These are phyloP conservation scores for Atkinsonella hypoxylon DNA, from an alignment of 2,329 filamentous ascomycete genomes.

Conservation along the genomic window DNA sequence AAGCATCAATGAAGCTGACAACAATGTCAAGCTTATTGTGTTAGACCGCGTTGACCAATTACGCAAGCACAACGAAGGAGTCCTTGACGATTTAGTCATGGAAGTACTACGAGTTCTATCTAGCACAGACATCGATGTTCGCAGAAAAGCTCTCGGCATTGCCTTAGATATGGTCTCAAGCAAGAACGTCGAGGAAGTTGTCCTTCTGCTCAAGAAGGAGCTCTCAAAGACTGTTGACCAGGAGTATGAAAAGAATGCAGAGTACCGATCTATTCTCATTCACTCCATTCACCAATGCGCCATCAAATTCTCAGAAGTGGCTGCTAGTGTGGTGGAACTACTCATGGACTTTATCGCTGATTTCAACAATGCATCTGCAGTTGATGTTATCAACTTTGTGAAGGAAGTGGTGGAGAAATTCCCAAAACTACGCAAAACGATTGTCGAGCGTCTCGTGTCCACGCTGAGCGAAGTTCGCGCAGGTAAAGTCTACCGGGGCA, in stretches of 20 bases:
- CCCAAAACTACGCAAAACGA: conserved; percentile 74
- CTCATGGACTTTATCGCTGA: conserved; percentile 99
- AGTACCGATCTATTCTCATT: conserved; percentile 90
- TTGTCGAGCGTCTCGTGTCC: conserved; percentile 77
- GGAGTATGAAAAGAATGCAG: conserved; percentile 95
- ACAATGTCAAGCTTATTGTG: conserved; percentile 98
- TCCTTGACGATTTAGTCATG: conserved; percentile 91
- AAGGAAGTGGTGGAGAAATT: conserved; percentile 99
- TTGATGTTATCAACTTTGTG: conserved; percentile 96
- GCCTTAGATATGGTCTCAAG: conserved; percentile 96
- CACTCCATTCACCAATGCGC: conserved; percentile 97
- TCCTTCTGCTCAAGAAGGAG: conserved; percentile 93
- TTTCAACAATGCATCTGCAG: conserved; percentile 92
- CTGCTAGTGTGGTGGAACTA: conserved; percentile 87
- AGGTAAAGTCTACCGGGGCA: conserved; percentile 93
- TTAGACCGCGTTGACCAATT: conserved; percentile 86
- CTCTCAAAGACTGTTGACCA: conserved; percentile 95
- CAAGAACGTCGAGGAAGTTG: conserved; percentile 97
- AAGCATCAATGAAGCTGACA: conserved; percentile 94
- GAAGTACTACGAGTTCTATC: conserved; percentile 91
- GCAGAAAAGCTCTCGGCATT: conserved; percentile 79
- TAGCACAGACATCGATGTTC: conserved; percentile 90
- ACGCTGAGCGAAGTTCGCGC: conserved; percentile 89
- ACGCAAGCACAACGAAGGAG: conserved; percentile 76
- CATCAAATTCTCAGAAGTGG: conserved; percentile 98